Evolutionary conservation across 202 grass and related monocot species (phyloP), one percentile per base, ranked within the genome.

Genomic region (Musa balbisiana): DNA sequence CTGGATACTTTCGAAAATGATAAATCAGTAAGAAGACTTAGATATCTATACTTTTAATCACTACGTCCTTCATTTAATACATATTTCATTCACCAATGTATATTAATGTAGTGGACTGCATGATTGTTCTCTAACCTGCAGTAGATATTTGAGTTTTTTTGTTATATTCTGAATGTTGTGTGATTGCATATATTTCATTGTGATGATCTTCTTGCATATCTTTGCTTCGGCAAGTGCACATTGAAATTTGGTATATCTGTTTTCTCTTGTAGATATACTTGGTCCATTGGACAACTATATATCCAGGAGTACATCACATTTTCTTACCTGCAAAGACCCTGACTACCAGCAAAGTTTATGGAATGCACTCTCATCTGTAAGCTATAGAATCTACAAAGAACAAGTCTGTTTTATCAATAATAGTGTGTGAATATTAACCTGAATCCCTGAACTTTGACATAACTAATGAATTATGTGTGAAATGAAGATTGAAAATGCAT

Each of bases 311-410:
- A 90, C 89, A 9, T 81, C 88, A 64, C 85, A 90, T 89, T 96
- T 90, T 77, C 89, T 96, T 68, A 59, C 81, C 1, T 90, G 92
- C 85, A 92, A 96, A 83, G 81, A 92, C 33, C 92, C 89, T 83
- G 92, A 92, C 76, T 92, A 96, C 81, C 87, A 92, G 69, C 85
- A 96, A 84, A 96, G 87, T 62, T 77, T 96, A 62, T 96, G 92
- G 92, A 90, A 73, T 63, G 59, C 82, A 71, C 89, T 96, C 67
- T 89, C 87, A 68, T 80, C 83, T 64, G 92, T 96, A 78, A 83
- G 83, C 81, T 51, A 52, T 53, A 27, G 29, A 43, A 43, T 22
- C 78, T 78, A 51, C 15, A 50, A 51, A 10, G 9, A 51, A 21
- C 9, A 70, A 51, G 10, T 14, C 3, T 70, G 17, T 15, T 21